Conservation (phyloP, 805 yeast genomes). For the Candida fluviatilis region DNA sequence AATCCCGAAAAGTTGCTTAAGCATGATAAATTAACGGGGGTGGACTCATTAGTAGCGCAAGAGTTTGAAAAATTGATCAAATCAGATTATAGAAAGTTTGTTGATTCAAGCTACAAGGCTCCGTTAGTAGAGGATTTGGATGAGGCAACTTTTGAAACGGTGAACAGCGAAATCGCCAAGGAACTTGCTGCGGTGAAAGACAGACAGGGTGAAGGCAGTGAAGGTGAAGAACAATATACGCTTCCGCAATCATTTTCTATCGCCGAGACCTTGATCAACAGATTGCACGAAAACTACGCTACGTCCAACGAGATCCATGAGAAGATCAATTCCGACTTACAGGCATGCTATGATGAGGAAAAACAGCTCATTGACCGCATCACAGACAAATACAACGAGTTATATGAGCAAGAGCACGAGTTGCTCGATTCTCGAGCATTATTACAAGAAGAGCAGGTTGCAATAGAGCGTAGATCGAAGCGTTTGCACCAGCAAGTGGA, state of each 20-base stretch:
- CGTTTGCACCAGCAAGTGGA: constrained; percentile 23
- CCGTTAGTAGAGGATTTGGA: constrained; percentile 26
- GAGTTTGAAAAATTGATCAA: constrained; percentile 35
- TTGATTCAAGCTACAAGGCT: constrained; percentile 16
- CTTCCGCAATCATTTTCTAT: constrained; percentile 14
- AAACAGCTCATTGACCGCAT: constrained; percentile 8
- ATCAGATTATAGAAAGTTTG: constrained; percentile 37
- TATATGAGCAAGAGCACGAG: constrained; percentile 14
- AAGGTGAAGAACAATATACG: no score
- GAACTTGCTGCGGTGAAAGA: constrained; percentile 1
- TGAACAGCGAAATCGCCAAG: constrained; percentile 9
- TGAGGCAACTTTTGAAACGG: constrained; percentile 18
- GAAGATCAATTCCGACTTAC: constrained; percentile 1
- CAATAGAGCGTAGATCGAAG: constrained; percentile 15
- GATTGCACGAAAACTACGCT: constrained; percentile 15
- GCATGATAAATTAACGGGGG: constrained; percentile 11
- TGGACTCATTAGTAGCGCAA: constrained; percentile 13
- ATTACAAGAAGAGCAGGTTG: constrained; percentile 15
- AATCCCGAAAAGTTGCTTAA: constrained; percentile 13
- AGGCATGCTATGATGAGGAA: constrained; percentile 4
- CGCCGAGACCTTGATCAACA: constrained; percentile 13
- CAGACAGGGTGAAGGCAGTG: neutral
- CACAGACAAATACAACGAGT: constrained; percentile 7
- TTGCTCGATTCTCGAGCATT: constrained; percentile 8
- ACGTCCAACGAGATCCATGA: neutral